Conservation (phyloP, 2,329 filamentous ascomycete genomes). For the Penicillium fuscoglaucum region DNA sequence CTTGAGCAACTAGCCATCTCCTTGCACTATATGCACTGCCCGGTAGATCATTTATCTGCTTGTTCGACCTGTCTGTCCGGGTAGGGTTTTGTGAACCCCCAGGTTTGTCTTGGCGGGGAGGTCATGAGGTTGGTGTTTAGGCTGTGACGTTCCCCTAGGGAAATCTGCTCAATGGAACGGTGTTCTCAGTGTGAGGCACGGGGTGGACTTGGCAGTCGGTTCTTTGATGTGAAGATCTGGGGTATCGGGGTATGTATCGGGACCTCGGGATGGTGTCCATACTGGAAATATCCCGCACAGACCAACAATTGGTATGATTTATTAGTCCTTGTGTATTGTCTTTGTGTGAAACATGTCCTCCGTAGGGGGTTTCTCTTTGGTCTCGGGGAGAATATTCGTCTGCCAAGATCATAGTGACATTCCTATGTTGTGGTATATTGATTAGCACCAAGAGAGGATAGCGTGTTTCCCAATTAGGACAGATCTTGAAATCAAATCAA, state of each 20-base stretch:
- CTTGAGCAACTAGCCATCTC: neutral
- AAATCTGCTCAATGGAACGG: neutral
- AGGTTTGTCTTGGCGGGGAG: neutral
- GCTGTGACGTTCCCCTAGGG: neutral
- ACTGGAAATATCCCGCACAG: neutral
- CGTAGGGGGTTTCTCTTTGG: neutral
- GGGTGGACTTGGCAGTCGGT: conserved; percentile 4
- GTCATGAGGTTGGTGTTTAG: neutral
- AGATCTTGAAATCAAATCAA: neutral
- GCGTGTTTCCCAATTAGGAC: neutral
- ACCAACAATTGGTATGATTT: neutral
- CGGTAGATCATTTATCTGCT: conserved; percentile 13
- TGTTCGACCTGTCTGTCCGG: conserved; percentile 1
- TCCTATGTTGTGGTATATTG: neutral
- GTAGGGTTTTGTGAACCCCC: neutral
- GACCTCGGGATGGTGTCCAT: neutral
- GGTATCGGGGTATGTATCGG: neutral
- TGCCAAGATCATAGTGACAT: neutral
- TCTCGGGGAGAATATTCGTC: neutral
- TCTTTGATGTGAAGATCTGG: conserved; percentile 1
- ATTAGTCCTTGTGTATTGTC: neutral
- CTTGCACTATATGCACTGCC: conserved; percentile 3
- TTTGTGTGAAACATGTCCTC: neutral
- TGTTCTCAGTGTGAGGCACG: conserved; percentile 2
- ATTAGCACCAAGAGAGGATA: neutral